Evolutionary conservation across 2,329 filamentous ascomycete species (phyloP).

Genomic region (Helotiales sp.): DNA sequence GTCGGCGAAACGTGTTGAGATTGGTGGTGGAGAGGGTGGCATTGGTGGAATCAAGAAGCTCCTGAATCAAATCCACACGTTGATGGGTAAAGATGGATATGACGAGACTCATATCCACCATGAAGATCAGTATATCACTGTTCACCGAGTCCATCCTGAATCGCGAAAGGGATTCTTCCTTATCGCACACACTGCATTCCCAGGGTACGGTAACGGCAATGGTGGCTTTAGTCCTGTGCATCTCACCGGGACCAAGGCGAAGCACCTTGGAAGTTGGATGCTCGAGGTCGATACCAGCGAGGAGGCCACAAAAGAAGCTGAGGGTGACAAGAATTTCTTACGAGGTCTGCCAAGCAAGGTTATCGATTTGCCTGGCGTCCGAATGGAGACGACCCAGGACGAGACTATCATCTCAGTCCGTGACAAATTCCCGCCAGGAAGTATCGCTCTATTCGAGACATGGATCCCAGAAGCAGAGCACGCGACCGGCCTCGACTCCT

Average conservation of each 20-base stretch:
- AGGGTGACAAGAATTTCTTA: conserved; percentile 70
- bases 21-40: conserved; percentile 73
- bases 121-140: conserved; percentile 92
- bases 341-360: conserved; percentile 84
- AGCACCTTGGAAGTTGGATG: conserved; percentile 86
- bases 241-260: conserved; percentile 80
- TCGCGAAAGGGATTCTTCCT: conserved; percentile 93
- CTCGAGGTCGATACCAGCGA: conserved; percentile 82
- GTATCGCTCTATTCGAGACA: conserved; percentile 92
- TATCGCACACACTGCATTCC: conserved; percentile 94
- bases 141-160: conserved; percentile 90
- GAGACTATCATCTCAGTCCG: conserved; percentile 80
- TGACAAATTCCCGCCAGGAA: conserved; percentile 86
- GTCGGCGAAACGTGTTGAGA: conserved; percentile 62
- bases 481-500: conserved; percentile 78
- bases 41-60: conserved; percentile 91
- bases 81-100: conserved; percentile 94
- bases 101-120: conserved; percentile 97
- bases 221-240: conserved; percentile 77
- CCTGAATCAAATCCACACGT: conserved; percentile 88
- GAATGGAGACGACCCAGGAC: conserved; percentile 68
- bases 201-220: conserved; percentile 83
- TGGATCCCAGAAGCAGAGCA: conserved; percentile 91
- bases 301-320: conserved; percentile 63
- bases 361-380: conserved; percentile 70